A percentile compares a stretch with the other conserved stretches of the same genome.
phyloP scores from a whole-genome alignment of 2,329 filamentous ascomycete species.

The Kalaharituber pfeilii region DNA sequence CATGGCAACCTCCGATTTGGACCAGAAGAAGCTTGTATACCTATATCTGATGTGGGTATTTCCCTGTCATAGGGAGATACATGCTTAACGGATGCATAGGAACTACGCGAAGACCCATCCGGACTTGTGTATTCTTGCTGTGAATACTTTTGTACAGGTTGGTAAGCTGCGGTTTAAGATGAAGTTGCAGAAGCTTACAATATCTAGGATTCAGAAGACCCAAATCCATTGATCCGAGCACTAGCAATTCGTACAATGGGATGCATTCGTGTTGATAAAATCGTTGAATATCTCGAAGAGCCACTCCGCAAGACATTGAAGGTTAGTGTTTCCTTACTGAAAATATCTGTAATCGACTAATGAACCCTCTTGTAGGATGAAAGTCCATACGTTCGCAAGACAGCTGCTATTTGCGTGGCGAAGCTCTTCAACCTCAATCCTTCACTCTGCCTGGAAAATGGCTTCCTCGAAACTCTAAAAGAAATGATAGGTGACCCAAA shows the following conservation, averaged over 20 bases:
- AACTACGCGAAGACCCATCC: constrained; percentile 99
- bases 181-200: background rate
- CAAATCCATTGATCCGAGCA: constrained; percentile 86
- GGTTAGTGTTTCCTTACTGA: constrained; percentile 7
- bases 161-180: background rate
- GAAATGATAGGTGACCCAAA: constrained; percentile 95
- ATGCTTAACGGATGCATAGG: constrained; percentile 35
- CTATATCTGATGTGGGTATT: constrained; percentile 73
- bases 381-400: constrained; percentile 96
- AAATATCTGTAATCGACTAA: background rate
- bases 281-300: constrained; percentile 99
- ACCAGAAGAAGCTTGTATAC: constrained; percentile 99
- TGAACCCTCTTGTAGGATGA: constrained; percentile 48
- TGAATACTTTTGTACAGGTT: constrained; percentile 88
- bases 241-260: constrained; percentile 97
- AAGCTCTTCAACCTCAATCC: constrained; percentile 96
- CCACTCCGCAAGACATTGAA: constrained; percentile 80
- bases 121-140: constrained; percentile 92
- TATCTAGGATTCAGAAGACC: constrained; percentile 70
- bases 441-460: constrained; percentile 83
- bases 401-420: constrained; percentile 89
- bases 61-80: background rate
- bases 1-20: constrained; percentile 80
- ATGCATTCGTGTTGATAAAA: constrained; percentile 94
- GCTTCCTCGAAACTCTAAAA: constrained; percentile 82